These are phyloP conservation scores for Ogataea pignaliae DNA, from an alignment of 805 yeast genomes.

Conservation along the genomic window DNA sequence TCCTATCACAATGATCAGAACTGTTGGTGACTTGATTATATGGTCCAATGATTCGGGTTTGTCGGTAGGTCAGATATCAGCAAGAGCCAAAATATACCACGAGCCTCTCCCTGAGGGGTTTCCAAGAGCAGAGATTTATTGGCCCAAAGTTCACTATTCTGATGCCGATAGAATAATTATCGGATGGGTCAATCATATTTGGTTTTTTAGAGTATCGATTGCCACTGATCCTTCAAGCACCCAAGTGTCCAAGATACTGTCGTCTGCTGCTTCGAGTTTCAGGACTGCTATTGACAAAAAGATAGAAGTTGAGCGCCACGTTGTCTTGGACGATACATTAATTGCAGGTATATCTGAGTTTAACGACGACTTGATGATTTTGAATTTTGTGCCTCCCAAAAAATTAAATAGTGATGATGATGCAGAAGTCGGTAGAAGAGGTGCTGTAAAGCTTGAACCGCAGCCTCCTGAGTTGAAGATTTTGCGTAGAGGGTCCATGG, in stretches of 20 bases:
- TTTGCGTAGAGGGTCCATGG: conserved; percentile 59
- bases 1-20: conserved; percentile 64
- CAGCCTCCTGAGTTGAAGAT: conserved; percentile 73
- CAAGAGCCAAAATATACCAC: conserved; percentile 44
- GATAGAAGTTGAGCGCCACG: conserved; percentile 43
- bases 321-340: conserved; percentile 45
- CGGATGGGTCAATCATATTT: conserved; percentile 80
- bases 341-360: conserved; percentile 78
- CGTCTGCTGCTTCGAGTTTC: conserved; percentile 51
- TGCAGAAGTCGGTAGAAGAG: conserved; percentile 10
- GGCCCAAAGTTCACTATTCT: conserved; percentile 71
- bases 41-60: conserved; percentile 89
- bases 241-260: conserved; percentile 37
- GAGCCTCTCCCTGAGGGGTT: conserved; percentile 53
- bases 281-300: conserved; percentile 39
- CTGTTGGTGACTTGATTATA: conserved; percentile 59
- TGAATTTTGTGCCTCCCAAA: conserved; percentile 46
- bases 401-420: conserved; percentile 16
- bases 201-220: conserved; percentile 42
- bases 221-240: conserved; percentile 1
- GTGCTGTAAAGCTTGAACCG: conserved; percentile 17
- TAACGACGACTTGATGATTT: conserved; percentile 59
- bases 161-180: conserved; percentile 64
- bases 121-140: conserved; percentile 71
- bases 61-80: conserved; percentile 53